Base-by-base conservation (phyloP, 1,284 basidiomycete genomes). In the Boletellus sp. region DNA sequence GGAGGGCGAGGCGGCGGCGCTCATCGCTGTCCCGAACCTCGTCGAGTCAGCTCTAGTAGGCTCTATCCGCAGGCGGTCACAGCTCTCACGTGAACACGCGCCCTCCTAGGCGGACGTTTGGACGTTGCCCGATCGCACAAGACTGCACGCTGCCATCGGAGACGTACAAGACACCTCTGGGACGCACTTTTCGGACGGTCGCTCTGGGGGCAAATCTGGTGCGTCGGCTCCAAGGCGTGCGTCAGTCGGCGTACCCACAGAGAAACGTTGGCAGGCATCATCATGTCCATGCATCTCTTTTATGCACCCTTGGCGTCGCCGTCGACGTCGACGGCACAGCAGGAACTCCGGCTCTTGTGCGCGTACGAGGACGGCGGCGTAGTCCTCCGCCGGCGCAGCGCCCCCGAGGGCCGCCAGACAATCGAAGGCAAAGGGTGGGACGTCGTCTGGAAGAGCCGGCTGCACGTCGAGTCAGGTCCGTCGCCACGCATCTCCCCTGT, bases 361-460 rank as follows among this genome's bases (percentile, higher is more conserved):
- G 89, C 82, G 2, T 94, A 90, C 63, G 93, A 97, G 71, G 86
- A 87, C 56, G 93, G 93, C 1, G 76, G 79, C 12, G 83, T 94
- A 18, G 78, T 79, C 35, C 68, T 91, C 32, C 83, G 85, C 59
- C 74, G 72, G 36, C 84, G 82, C 11, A 67, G 51, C 6, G 33
- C 59, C 61, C 68, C 39, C 57, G 72, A 37, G 57, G 63, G 4
- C 66, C 71, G 16, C 68, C 70, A 49, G n/a, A 86, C 87, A 0
- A 71, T 91, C 2, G 82, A 89, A 63, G 86, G 88, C 10, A 68
- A 75, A 22, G 86, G 84, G 2, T 94, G 92, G 92, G 77, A 84
- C 15, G 65, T 74, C 10, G 35, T 86, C 3, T 94, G 90, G 90
- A 78, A 68, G 30, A 71, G 72, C 13, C 89, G 84, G 60, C 66